Base-by-base conservation (phyloP, 305 asterid species). In the Fraxinus dipetala region DNA sequence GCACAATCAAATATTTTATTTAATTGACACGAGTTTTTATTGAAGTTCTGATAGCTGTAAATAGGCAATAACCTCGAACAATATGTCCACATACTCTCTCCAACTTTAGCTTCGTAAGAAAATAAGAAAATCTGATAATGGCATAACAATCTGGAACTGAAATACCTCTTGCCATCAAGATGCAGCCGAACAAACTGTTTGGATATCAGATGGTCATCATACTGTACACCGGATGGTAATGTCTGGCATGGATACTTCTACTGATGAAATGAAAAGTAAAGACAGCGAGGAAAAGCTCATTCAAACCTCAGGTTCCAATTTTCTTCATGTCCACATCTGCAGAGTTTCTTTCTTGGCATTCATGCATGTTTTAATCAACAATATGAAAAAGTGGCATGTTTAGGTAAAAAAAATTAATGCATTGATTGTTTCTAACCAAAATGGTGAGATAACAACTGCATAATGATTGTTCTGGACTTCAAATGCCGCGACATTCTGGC, bases 201-300 rank as follows among this genome's bases (percentile, higher is more conserved):
- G 98, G 98, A 86, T 89, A 59, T 91, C 96, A n/a, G 98, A 95
- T 92, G 95, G 96, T 79, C 87, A 85, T 38, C 89, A 93, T 85
- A 90, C 91, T 34, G 85, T 95, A 56, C 97, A 93, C 86, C 84
- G 87, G 80, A 84, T 91, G 89, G 84, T 54, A 80, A 78, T 89
- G 54, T 83, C 95, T 45, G 96, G 88, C 22, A 48, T 84, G 76
- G 93, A 90, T 74, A 59, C 89, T 63, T 87, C 93, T 72, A 79
- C 76, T 48, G 87, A 80, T 78, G 89, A 88, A 80, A 75, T 80
- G 65, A 90, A 87, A 56, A 87, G 76, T 82, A 86, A 89, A 67
- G 91, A 89, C 65, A 22, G 83, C 67, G 83, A 67, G 18, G 91
- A 84, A 75, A 87, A 81, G 70, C 87, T 75, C 56, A 74, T 81